Base-by-base conservation (phyloP, 352 stramenopile genomes). In the Phytophthora foliorum region DNA sequence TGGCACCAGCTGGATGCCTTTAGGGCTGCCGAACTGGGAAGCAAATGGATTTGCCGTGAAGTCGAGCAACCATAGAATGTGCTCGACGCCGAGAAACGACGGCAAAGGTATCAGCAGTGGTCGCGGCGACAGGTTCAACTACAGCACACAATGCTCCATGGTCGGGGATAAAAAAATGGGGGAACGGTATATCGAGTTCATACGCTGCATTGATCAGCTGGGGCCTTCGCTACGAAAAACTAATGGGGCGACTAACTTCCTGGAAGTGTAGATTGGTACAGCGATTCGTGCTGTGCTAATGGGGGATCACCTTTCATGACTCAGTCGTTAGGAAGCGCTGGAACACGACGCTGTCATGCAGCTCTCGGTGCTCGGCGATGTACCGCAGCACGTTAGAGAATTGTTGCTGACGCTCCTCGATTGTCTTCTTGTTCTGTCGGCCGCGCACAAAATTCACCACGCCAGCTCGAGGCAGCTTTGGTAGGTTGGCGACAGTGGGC, bases 331-430 rank as follows among this genome's bases (percentile, higher is more conserved):
- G 25, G 38, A 89, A 91, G 54, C 48, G 68, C 64, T 85, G 70
- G 67, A 89, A 91, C 21, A 72, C 63, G 8, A 50, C 65, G 69
- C 72, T 87, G 22, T 81, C 58, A 27, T 77, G 49, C 38, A 89
- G 63, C 51, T 76, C 63, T 2, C 57, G 63, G 32, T 89, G 67
- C 22, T 75, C 58, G 2, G 70, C 65, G 53, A 91, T 81, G 63
- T 77, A 88, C 19, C 74, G 57, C 27, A 92, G 68, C 25, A 92
- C 70, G 36, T 59, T 52, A 10, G 80, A 58, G 45, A 92, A 86
- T 46, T 81, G 74, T 11, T 72, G 50, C 49, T 84, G 67, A 10
- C 84, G 81, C 50, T 87, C 68, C 19, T 77, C 57, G 27, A 90
- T 78, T 2, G 78, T 82, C 25, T 54, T 70, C 57, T 79, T 83